Evolutionary conservation across 176 grass and related monocot species (phyloP).

Genomic region (Thalia dealbata): DNA sequence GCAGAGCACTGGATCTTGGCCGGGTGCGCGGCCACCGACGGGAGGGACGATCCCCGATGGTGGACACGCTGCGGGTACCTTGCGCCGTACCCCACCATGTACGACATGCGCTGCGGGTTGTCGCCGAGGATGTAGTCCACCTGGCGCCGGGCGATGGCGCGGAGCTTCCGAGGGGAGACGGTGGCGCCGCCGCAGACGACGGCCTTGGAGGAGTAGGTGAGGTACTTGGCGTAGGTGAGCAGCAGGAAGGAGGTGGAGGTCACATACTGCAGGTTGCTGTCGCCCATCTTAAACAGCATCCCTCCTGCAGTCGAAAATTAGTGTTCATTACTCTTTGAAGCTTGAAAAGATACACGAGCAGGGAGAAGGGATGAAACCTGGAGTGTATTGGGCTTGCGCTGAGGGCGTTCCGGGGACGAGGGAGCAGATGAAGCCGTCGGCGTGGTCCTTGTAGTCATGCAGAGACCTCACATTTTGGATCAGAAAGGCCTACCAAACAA

Average conservation of each 20-base stretch:
- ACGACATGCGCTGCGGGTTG: slow-evolving; percentile 77
- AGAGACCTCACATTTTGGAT: slow-evolving; percentile 58
- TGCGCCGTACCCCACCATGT: slow-evolving; percentile 82
- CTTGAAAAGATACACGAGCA: not conserved
- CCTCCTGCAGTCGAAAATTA: slow-evolving; percentile 28
- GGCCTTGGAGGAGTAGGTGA: slow-evolving; percentile 47
- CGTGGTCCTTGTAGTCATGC: slow-evolving; percentile 77
- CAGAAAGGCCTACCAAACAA: slow-evolving; percentile 44
- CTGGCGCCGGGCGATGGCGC: slow-evolving; percentile 52
- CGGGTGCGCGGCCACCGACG: slow-evolving; percentile 58
- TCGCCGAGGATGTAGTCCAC: slow-evolving; percentile 74
- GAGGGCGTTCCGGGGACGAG: slow-evolving; percentile 56
- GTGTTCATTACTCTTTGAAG: not conserved
- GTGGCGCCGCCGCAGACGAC: slow-evolving; percentile 46
- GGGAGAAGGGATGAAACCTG: not conserved
- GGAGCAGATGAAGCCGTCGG: slow-evolving; percentile 87
- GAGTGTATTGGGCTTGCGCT: slow-evolving; percentile 56
- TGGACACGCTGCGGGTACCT: slow-evolving; percentile 55
- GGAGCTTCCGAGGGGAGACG: slow-evolving; percentile 68
- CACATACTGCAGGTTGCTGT: slow-evolving; percentile 96
- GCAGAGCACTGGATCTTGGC: slow-evolving; percentile 51
- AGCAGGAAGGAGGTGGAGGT: slow-evolving; percentile 87
- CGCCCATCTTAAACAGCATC: slow-evolving; percentile 66
- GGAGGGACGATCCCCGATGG: slow-evolving; percentile 79
- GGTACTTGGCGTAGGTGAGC: slow-evolving; percentile 92